Base-by-base conservation (phyloP, 1,284 basidiomycete species). In the Heterobasidion parviporum region DNA sequence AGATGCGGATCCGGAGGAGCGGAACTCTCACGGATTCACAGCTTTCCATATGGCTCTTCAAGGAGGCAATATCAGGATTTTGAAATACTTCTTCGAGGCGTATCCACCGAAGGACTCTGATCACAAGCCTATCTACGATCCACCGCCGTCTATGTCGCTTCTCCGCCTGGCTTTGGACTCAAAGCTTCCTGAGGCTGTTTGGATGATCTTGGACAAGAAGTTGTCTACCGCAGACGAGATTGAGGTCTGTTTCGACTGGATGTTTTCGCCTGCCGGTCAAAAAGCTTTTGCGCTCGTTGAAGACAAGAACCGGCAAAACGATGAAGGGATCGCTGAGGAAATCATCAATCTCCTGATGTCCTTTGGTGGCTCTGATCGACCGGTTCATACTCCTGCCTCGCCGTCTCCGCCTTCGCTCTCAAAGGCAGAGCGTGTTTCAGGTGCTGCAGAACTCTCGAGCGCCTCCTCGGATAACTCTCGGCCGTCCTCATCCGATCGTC, bases 1-100 rank as follows among this genome's bases (percentile, higher is more conserved):
- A 89, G 87, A 81, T 68, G 85, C 85, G 50, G 83, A 87, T 59
- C 72, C 79, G 20, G 86, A 88, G 57, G 87, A 89, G 66, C 77
- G 79, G 54, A 76, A 89, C 66, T 74, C 73, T 0, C 61, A 72
- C 52, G 77, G 77, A 33, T 69, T 78, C 53, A 85, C 86, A 3
- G 76, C 83, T 1, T 82, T 88, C 69, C 87, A 89, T 65, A 60
- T 81, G 54, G 84, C 85, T n/a, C 65, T 89, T 14, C 71, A 74
- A 61, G 63, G 64, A 50, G 83, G 82, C 1, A 73, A 79, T 59
- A 61, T 78, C 12, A 56, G 70, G 8, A 72, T 87, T 53, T 66
- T 83, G 53, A 70, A 72, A 44, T 74, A 83, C 65, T 82, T 87
- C 67, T 74, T 89, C 59, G 72, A 82, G 56, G 71, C 70, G 45